Conservation (phyloP, 305 asterid genomes). For the Solanum hybrid region DNA sequence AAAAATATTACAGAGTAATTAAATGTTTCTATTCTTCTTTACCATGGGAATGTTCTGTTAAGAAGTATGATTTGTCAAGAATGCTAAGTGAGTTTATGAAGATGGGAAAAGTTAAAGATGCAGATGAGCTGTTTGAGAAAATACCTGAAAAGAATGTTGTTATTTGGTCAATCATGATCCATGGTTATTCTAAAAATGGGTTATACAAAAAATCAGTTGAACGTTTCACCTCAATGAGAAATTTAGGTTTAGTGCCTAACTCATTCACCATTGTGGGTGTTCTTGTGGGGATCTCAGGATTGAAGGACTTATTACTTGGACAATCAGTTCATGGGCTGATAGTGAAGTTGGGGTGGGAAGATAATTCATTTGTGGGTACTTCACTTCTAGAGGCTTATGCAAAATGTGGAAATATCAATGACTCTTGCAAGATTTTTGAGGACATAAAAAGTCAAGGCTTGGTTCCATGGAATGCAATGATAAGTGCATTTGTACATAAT, state of each 20-base stretch:
- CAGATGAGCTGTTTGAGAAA: constrained; percentile 9
- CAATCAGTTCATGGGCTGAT: constrained; percentile 6
- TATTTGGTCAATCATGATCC: constrained; percentile 15
- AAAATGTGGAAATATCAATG: not conserved
- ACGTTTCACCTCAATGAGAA: constrained; percentile 4
- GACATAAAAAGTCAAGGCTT: not conserved
- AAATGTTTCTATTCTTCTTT: not conserved
- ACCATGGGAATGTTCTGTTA: not conserved
- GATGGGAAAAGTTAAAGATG: constrained; percentile 3
- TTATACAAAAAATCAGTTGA: not conserved
- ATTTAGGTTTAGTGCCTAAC: not conserved
- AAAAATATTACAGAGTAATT: not conserved
- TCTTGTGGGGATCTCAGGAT: constrained; percentile 7
- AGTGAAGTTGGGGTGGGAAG: constrained; percentile 13
- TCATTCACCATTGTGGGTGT: constrained; percentile 14
- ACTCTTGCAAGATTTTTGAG: constrained; percentile 9
- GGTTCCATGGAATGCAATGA: constrained; percentile 19
- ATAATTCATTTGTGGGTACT: constrained; percentile 11
- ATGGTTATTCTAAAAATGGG: constrained; percentile 14
- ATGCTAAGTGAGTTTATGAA: not conserved
- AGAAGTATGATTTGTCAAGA: not conserved
- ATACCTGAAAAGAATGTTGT: constrained; percentile 15
- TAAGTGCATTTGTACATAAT: constrained; percentile 8
- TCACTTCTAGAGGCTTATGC: constrained; percentile 12
- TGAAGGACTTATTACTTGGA: constrained; percentile 8